Conservation (phyloP, 805 yeast genomes). For the Kodamaea kakaduensis region DNA sequence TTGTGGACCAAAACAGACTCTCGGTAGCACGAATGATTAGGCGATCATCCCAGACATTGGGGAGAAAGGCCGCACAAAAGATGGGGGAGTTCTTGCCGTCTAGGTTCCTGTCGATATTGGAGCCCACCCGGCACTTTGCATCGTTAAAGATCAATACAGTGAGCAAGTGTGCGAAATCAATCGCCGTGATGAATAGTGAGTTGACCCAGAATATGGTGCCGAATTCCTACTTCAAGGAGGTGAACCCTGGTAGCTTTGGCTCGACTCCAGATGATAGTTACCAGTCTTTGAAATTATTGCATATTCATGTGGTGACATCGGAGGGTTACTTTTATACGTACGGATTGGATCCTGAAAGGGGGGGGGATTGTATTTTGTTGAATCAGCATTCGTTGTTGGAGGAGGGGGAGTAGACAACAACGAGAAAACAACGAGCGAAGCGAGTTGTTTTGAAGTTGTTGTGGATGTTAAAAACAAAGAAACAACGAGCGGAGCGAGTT, state of each 20-base stretch:
- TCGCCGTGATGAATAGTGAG: slow-evolving; percentile 43
- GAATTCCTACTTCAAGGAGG: slow-evolving; percentile 20
- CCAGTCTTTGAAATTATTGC: slow-evolving; percentile 29
- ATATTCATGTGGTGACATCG: slow-evolving; percentile 70
- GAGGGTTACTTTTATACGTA: slow-evolving; percentile 81
- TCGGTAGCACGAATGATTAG: slow-evolving; percentile 74
- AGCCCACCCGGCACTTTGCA: slow-evolving; percentile 90
- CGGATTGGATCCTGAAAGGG: slow-evolving; percentile 77
- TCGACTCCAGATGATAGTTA: slow-evolving; percentile 16
- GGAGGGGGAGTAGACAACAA: slow-evolving; percentile 7
- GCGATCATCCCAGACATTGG: slow-evolving; percentile 72
- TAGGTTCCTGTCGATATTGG: slow-evolving; percentile 75
- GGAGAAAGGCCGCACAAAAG: slow-evolving; percentile 78
- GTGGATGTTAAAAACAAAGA: neutral
- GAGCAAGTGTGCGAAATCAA: slow-evolving; percentile 38
- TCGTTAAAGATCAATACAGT: slow-evolving; percentile 60
- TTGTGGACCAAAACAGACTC: slow-evolving; percentile 65
- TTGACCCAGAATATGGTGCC: slow-evolving; percentile 30
- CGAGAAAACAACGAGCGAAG: neutral
- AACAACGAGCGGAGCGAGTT: too few relatives aligned
- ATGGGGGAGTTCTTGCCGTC: slow-evolving; percentile 86
- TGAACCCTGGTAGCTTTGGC: slow-evolving; percentile 6
- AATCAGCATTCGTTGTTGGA: slow-evolving; percentile 61
- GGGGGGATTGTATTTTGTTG: slow-evolving; percentile 85
- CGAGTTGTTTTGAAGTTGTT: neutral